These are phyloP conservation scores for Lotmaria passim DNA, from an alignment of 208 protist species.

Conservation along the genomic window DNA sequence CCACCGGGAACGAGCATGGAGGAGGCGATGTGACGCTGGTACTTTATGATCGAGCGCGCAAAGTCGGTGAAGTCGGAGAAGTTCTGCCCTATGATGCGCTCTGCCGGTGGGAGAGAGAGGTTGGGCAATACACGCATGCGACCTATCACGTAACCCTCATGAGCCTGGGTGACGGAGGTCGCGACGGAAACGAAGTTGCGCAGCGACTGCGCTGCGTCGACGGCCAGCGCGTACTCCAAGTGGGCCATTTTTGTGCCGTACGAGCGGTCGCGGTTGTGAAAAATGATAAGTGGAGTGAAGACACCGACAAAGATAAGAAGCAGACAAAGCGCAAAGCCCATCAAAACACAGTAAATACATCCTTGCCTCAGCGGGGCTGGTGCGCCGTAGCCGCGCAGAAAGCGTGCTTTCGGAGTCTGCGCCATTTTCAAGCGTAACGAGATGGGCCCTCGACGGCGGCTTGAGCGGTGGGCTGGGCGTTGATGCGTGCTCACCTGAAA, in stretches of 20 bases:
- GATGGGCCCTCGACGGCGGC: too few relatives aligned
- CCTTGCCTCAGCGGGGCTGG: conserved; percentile 10
- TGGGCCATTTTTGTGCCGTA: background rate
- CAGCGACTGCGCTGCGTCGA: conserved; percentile 21
- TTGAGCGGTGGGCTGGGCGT: too few relatives aligned
- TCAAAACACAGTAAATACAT: conserved; percentile 38
- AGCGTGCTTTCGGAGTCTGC: too few relatives aligned
- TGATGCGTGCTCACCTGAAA: too few relatives aligned
- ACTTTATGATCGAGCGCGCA: background rate
- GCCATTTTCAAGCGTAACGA: too few relatives aligned
- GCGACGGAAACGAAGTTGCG: conserved; percentile 38
- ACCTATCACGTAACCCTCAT: conserved; percentile 58
- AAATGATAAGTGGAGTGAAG: conserved; percentile 40
- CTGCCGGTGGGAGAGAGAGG: too few relatives aligned
- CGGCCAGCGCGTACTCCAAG: conserved; percentile 18
- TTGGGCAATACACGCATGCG: too few relatives aligned
- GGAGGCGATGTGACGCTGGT: background rate
- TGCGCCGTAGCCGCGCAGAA: too few relatives aligned
- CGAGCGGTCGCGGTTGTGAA: conserved; percentile 15
- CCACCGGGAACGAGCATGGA: conserved; percentile 46
- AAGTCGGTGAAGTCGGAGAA: too few relatives aligned
- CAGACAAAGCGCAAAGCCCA: conserved; percentile 21
- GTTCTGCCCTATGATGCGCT: too few relatives aligned
- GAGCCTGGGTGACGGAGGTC: conserved; percentile 24
- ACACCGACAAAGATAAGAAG: conserved; percentile 40